These are phyloP conservation scores for Fusarium illudens DNA, from an alignment of 2,329 filamentous ascomycete species.

Conservation along the genomic window DNA sequence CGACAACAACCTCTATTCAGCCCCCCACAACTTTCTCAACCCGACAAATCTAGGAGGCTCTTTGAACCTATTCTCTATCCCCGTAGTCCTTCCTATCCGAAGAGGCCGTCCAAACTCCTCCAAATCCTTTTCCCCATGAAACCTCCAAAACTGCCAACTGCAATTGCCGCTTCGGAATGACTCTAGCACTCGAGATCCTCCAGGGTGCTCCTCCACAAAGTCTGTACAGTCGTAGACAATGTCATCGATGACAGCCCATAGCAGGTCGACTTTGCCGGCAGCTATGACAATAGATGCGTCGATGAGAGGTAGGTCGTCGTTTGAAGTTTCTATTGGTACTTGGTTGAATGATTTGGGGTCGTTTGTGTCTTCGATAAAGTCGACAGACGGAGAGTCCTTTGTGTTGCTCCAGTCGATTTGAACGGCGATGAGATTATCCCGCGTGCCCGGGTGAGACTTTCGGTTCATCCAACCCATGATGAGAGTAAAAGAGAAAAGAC, in stretches of 20 bases:
- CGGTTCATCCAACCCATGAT: slow-evolving; percentile 13
- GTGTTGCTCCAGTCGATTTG: neutral
- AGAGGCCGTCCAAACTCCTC: neutral
- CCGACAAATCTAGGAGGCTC: neutral
- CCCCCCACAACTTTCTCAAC: neutral
- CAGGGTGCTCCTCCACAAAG: neutral
- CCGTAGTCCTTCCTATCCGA: slow-evolving; percentile 6
- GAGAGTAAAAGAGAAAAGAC: neutral
- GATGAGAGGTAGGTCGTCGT: neutral
- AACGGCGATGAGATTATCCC: neutral
- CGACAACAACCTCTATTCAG: neutral
- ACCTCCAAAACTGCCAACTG: slow-evolving; percentile 22
- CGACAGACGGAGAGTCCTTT: neutral
- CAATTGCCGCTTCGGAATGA: slow-evolving; percentile 3
- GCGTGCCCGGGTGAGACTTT: neutral
- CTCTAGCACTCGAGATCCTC: neutral
- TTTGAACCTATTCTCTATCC: neutral
- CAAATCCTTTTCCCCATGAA: slow-evolving; percentile 9
- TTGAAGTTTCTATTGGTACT: neutral
- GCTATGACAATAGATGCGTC: neutral
- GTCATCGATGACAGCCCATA: neutral
- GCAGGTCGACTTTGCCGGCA: no score
- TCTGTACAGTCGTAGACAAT: neutral
- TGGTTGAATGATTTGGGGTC: neutral
- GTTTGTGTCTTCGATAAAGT: neutral